These are phyloP conservation scores for Brettanomyces naardenensis DNA, from an alignment of 805 yeast species.

Conservation along the genomic window DNA sequence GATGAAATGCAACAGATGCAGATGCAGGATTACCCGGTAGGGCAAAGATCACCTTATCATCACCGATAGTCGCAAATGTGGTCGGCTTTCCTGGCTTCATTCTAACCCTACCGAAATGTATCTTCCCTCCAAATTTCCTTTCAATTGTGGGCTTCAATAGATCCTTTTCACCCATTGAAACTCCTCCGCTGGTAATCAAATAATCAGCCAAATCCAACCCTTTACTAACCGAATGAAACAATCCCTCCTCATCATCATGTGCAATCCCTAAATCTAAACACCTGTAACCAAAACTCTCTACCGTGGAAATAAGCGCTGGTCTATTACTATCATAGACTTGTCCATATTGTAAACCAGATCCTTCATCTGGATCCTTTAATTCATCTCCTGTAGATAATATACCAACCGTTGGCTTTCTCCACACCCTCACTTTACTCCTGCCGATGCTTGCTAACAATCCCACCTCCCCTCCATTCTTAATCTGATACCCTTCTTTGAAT, in stretches of 20 bases:
- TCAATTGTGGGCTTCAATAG: slow-evolving; percentile 42
- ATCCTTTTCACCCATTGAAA: slow-evolving; percentile 52
- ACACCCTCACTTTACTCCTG: slow-evolving; percentile 28
- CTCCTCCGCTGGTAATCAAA: slow-evolving; percentile 48
- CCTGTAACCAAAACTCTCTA: slow-evolving; percentile 28
- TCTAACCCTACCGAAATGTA: slow-evolving; percentile 48
- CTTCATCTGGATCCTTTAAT: slow-evolving; percentile 29
- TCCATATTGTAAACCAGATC: slow-evolving; percentile 25
- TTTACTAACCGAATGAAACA: slow-evolving; percentile 17
- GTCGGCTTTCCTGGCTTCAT: slow-evolving; percentile 58
- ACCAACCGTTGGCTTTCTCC: slow-evolving; percentile 35
- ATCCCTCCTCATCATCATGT: slow-evolving; percentile 28
- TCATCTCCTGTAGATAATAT: slow-evolving; percentile 48
- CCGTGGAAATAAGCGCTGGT: slow-evolving; percentile 34
- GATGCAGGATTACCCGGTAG: slow-evolving; percentile 54
- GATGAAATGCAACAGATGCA: slow-evolving; percentile 37
- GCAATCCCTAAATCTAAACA: slow-evolving; percentile 45
- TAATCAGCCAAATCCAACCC: slow-evolving; percentile 29
- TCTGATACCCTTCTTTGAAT: slow-evolving; percentile 27
- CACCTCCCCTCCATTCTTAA: slow-evolving; percentile 40
- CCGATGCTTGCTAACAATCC: slow-evolving; percentile 45
- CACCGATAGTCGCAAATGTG: slow-evolving; percentile 42
- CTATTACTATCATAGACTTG: slow-evolving; percentile 44
- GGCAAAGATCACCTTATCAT: slow-evolving; percentile 33
- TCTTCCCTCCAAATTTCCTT: slow-evolving; percentile 30